Evolutionary conservation across 331 rosid species (phyloP), one percentile per base, ranked within the genome.

Genomic region (Spiraea crenata): DNA sequence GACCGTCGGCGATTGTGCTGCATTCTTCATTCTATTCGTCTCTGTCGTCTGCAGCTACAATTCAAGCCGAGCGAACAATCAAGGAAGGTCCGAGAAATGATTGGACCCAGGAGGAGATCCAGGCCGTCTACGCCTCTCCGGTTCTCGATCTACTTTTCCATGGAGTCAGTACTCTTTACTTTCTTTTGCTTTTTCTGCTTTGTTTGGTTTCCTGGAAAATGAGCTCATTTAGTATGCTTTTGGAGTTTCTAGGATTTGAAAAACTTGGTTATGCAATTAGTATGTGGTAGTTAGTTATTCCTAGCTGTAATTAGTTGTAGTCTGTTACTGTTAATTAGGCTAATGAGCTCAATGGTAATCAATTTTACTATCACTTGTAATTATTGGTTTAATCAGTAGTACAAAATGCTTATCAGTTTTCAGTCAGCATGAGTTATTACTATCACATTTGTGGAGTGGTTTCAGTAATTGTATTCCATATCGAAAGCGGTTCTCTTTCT

Each of bases 131-230:
- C 45, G 83, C 87, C 63, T 93, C 99, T 58, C 99, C 99, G 35
- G 38, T 87, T 70, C 96, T 93, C 59, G 99, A 93, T 87, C 99
- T 93, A 31, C 99, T 93, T 72, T 93, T 89, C 79, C 97, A 93
- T 31, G 99, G 99, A 73, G 99, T 93, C 16, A 74, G 85, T 72
- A 57, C 34, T 39, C n/a, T n/a, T 13, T 3, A 25, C 44, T 14
- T 13, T 6, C 52, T 6, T 17, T 51, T 5, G 4, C 52, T 46
- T 39, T 13, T 31, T n/a, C 12, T 63, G 4, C 47, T 12, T 52
- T 57, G 13, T 60, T 75, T 70, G 71, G 57, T 48, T 62, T 50
- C 65, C 65, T 16, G 20, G 65, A 59, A 59, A 37, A 59, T 59
- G 13, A n/a, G n/a, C n/a, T n/a, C n/a, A n/a, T n/a, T n/a, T n/a